Evolutionary conservation across 495 filamentous ascomycete species (phyloP).

Genomic region (Symbiotaphrina buchneri): DNA sequence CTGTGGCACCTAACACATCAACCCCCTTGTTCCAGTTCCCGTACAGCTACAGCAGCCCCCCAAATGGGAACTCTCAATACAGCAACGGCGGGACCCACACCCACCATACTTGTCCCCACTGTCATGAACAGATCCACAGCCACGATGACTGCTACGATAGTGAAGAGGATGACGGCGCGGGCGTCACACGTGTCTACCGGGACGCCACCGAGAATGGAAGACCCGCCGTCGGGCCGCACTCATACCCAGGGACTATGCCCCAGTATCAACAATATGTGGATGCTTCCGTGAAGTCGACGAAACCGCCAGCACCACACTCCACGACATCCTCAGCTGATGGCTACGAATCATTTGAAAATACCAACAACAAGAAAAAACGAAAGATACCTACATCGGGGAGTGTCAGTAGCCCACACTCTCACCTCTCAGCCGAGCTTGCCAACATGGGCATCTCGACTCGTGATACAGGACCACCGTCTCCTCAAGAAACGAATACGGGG

Average conservation of each 20-base stretch:
- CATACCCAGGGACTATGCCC: not conserved
- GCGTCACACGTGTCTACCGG: not conserved
- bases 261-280: conserved; percentile 1
- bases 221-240: not conserved
- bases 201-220: not conserved
- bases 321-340: conserved; percentile 39
- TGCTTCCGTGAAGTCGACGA: not conserved
- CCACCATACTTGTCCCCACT: not conserved
- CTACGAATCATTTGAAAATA: conserved; percentile 95
- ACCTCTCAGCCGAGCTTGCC: conserved; percentile 36
- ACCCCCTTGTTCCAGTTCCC: conserved; percentile 59
- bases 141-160: conserved; percentile 11
- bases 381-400: conserved; percentile 85
- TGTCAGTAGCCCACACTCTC: conserved; percentile 34
- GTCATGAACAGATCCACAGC: conserved; percentile 6
- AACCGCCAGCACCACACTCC: conserved; percentile 12
- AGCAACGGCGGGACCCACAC: conserved; percentile 1
- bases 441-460: conserved; percentile 32
- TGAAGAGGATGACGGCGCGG: conserved; percentile 9
- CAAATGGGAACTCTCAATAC: not conserved
- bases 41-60: conserved; percentile 18
- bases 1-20: conserved; percentile 39
- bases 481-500: conserved; percentile 20
- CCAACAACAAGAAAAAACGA: conserved; percentile 97
- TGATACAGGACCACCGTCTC: conserved; percentile 16